Base-by-base conservation (phyloP, 2,329 filamentous ascomycete genomes). In the Pyrenochaeta sp. region DNA sequence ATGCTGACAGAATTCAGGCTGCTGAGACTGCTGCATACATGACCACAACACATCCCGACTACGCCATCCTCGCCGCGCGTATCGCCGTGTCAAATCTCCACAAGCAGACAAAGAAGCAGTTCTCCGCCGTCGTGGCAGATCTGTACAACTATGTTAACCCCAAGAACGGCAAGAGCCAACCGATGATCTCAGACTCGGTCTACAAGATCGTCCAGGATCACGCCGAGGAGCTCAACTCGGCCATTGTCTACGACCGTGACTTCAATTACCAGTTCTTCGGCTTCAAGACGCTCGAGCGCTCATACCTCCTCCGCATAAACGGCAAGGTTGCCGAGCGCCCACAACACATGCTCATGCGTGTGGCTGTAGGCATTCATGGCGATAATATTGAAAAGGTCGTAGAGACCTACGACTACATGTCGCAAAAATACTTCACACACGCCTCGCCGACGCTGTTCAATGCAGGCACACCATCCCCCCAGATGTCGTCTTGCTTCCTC, bases 231-330 rank as follows among this genome's bases (percentile, higher is more conserved):
- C 86, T 99, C 52, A 97, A 99, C 83, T 98, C 94, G 37, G 95
- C 95, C 71, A 98, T 99, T 76, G 94, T 99, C 70, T 99, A 98
- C 72, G 95, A 99, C 81, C 90, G 95, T 67, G 95, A 99, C 77
- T 99, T 99, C 86, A 97, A 98, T 86, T 99, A 99, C 83, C 95
- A 99, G 82, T 99, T 96, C 82, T 99, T 99, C 72, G 95, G 95
- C 62, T 99, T 99, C 88, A 99, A 99, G 87, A 99, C 95, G 7
- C 83, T 99, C 33, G 95, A 99, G 83, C 89, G 95, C 56, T 99
- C 95, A 73, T 99, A 99, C 74, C 89, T 99, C 46, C 88, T 99
- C 66, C 93, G 96, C 75, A 90, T 98, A 64, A 86, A 97, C 70
- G 93, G 92, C 76, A 96, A 97, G 81, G 92, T 98, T 74, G 94